These are phyloP conservation scores for Coniella vitis DNA, from an alignment of 2,329 filamentous ascomycete species.

Conservation along the genomic window DNA sequence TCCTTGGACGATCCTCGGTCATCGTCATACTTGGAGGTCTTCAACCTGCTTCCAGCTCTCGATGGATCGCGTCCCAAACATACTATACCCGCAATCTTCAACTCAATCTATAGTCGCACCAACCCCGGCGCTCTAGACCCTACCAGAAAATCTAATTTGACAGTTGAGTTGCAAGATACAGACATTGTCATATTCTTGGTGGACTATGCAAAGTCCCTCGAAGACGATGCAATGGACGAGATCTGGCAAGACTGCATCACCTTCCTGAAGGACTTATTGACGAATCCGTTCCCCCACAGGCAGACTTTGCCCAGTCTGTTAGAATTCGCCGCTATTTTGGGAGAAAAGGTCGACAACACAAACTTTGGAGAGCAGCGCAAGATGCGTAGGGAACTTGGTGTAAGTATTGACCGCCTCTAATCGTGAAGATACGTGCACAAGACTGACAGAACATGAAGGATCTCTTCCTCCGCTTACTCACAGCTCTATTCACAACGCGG, in stretches of 20 bases:
- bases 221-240: slow-evolving; percentile 97
- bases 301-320: slow-evolving; percentile 81
- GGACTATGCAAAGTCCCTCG: slow-evolving; percentile 80
- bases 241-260: slow-evolving; percentile 94
- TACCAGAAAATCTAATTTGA: slow-evolving; percentile 77
- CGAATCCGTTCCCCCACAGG: slow-evolving; percentile 90
- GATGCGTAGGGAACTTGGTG: slow-evolving; percentile 84
- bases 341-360: slow-evolving; percentile 94
- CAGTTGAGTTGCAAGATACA: slow-evolving; percentile 72
- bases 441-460: slow-evolving; percentile 49
- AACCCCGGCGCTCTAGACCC: slow-evolving; percentile 76
- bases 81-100: slow-evolving; percentile 89
- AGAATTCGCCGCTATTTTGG: slow-evolving; percentile 82
- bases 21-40: slow-evolving; percentile 56
- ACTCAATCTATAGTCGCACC: slow-evolving; percentile 90
- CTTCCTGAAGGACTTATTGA: slow-evolving; percentile 82
- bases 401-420: slow-evolving; percentile 37
- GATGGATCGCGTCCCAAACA: slow-evolving; percentile 88
- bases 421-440: slow-evolving; percentile 21
- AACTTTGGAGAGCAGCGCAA: slow-evolving; percentile 91
- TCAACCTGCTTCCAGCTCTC: slow-evolving; percentile 82
- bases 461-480: slow-evolving; percentile 77
- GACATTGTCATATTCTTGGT: slow-evolving; percentile 86
- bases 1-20: slow-evolving; percentile 37
- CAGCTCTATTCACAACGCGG: slow-evolving; percentile 89